A percentile compares a stretch with the other conserved stretches of the same genome.
These are phyloP conservation scores for Ailanthus altissimus DNA, from an alignment of 345 rosid genomes.

Conservation along the genomic window DNA sequence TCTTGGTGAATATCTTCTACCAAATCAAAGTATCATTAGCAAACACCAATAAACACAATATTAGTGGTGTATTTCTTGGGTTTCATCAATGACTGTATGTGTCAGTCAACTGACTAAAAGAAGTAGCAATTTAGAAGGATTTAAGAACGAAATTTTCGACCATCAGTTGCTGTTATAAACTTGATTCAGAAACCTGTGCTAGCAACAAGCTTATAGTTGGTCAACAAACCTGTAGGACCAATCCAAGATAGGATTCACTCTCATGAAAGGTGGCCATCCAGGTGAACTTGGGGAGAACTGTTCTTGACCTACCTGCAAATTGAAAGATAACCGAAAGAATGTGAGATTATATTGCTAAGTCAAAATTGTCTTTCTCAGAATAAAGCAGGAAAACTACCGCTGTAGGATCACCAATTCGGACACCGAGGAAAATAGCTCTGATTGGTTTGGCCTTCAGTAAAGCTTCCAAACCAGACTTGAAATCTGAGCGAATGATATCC, in stretches of 20 bases:
- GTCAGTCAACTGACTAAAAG: neutral
- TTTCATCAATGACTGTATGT: constrained; percentile 1
- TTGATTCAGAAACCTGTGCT: constrained; percentile 12
- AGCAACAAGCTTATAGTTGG: constrained; percentile 8
- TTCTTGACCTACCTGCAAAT: constrained; percentile 87
- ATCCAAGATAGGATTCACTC: constrained; percentile 98
- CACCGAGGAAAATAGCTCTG: constrained; percentile 96
- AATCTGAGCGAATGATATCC: constrained; percentile 81
- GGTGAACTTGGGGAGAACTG: constrained; percentile 98
- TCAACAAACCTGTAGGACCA: constrained; percentile 88
- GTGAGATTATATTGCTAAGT: neutral
- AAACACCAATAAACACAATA: neutral
- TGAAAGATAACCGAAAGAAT: neutral
- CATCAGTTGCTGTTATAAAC: neutral
- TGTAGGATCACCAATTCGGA: constrained; percentile 98
- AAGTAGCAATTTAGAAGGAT: constrained; percentile 1
- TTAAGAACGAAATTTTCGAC: constrained; percentile 7
- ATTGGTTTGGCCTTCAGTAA: constrained; percentile 77
- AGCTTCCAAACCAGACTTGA: constrained; percentile 95
- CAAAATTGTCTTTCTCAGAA: neutral
- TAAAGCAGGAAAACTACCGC: constrained; percentile 61
- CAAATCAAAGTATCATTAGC: neutral
- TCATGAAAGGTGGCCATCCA: constrained; percentile 99
- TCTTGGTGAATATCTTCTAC: neutral
- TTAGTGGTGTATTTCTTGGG: neutral